Conservation (phyloP, 2,329 filamentous ascomycete genomes). For the Phialophora chinensis region DNA sequence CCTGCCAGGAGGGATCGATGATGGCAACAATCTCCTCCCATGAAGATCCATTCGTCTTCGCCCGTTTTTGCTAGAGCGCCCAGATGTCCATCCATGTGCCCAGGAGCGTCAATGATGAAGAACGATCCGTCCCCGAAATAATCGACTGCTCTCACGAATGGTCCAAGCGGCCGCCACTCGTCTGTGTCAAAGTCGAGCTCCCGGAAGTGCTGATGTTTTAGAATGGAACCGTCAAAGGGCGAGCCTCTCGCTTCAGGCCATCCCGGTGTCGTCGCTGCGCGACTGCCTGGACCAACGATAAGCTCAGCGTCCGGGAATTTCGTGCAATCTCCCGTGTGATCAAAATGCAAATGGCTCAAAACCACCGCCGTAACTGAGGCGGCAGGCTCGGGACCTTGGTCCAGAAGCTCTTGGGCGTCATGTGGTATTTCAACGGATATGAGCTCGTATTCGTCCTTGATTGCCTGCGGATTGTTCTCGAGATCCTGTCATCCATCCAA, state of each 20-base stretch:
- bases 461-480: slow-evolving; percentile 13
- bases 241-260: slow-evolving; percentile 50
- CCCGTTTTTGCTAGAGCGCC: slow-evolving; percentile 36
- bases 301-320: slow-evolving; percentile 57
- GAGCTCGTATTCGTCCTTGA: background rate
- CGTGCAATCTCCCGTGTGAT: slow-evolving; percentile 60
- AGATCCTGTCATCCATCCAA: slow-evolving; percentile 7
- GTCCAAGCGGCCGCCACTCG: slow-evolving; percentile 46
- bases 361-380: slow-evolving; percentile 30
- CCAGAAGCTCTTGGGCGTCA: slow-evolving; percentile 31
- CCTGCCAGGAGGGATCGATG: slow-evolving; percentile 40
- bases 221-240: slow-evolving; percentile 28
- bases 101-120: slow-evolving; percentile 57
- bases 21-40: slow-evolving; percentile 58
- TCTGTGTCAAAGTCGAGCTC: slow-evolving; percentile 45
- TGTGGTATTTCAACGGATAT: slow-evolving; percentile 22
- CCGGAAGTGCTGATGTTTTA: slow-evolving; percentile 44
- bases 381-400: slow-evolving; percentile 22
- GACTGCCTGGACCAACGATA: slow-evolving; percentile 61
- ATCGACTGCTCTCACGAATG: slow-evolving; percentile 46
- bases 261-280: slow-evolving; percentile 53
- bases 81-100: slow-evolving; percentile 41
- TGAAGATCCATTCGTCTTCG: slow-evolving; percentile 53
- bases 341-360: slow-evolving; percentile 39
- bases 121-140: slow-evolving; percentile 64